Evolutionary conservation across 345 rosid genomes (phyloP), one percentile per base, ranked within the genome.

Genomic region (Garcia nutans): DNA sequence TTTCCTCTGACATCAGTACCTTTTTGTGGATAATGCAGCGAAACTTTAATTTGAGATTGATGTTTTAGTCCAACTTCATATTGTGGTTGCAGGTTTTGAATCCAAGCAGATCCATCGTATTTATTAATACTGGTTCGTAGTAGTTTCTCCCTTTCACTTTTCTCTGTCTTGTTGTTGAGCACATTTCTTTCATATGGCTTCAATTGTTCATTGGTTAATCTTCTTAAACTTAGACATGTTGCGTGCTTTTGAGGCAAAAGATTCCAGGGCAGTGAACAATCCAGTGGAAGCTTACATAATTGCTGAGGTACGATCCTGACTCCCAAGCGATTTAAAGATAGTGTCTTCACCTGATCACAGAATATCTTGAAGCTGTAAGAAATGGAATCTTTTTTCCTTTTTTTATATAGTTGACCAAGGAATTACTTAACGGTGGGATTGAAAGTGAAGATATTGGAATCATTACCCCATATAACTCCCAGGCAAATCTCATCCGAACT

Each of bases 381-480:
- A 58, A 47, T 45, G 22, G 2, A 16, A 28, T 55, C 69, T 45
- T 26, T 54, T 70, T 26, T 73, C 19, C 41, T 62, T 73, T 24
- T 78, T 22, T 57, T 28, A 61, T 79, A 23, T 75, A 95, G 99
- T 81, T 93, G 74, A 79, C 87, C 10, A 86, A 87, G 76, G 89
- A 82, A 83, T 83, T 93, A 62, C 74, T 89, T 19, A 82, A 78
- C 55, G 83, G 83, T 72, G 98, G 97, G 74, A 86, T 91, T 71
- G 84, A 85, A 82, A 84, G 84, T 61, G 87, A 90, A 71, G 93
- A 93, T 73, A 90, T 95, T 59, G 98, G 99, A 71, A 87, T 93
- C 79, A 95, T 95, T 71, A 91, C 98, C 72, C 99, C 99, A 41
- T 95, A 95, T 82, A 95, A 95, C 81, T 86, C 99, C 26, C 98